Base-by-base conservation (phyloP, 345 rosid species). In the Geranium rotundifolium region DNA sequence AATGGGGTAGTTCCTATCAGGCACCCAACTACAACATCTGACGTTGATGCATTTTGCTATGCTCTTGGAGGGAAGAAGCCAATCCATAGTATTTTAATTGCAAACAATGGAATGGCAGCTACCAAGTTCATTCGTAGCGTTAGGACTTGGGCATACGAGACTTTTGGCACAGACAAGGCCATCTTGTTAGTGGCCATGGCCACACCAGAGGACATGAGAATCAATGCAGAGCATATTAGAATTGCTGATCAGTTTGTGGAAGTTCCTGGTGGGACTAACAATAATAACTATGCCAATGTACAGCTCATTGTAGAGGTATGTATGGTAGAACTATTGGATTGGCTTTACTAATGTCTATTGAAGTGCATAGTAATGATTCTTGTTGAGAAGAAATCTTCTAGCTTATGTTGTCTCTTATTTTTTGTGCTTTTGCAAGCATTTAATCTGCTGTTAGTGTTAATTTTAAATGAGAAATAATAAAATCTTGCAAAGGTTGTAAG, bases 91-190 rank as follows among this genome's bases (percentile, higher is more conserved):
- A 86, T 95, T 75, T 78, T 95, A 73, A 84, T 95, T 10, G 85
- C 99, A 17, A 95, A 95, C 79, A 95, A 95, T 80, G 99, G 97
- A 75, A 95, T 95, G 99, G 99, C 99, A 15, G 97, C 99, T 71
- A 97, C 90, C 65, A 95, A 95, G 80, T 95, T 95, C 68, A 95
- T 95, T 15, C 90, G 99, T n/a, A 90, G 99, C 65, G 64, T 90
- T 67, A 81, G 99, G 72, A 84, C 95, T 34, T 95, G 99, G 99
- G 96, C 99, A 63, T 95, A 90, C 60, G 99, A 90, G 76, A 95
- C 97, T 19, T 95, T 90, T 71, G 99, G 99, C 64, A 77, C 95
- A 0, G 99, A 95, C 70, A 95, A 81, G 73, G 97, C 99, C 46
- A 85, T 95, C 65, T 72, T 90, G 63, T 73, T 95, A 92, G 99